Percentiles rank a stretch among this genome's conserved stretches.
These are phyloP conservation scores for Cinnamomum micranthum DNA, from an alignment of 164 flowering plant genomes.

Conservation along the genomic window DNA sequence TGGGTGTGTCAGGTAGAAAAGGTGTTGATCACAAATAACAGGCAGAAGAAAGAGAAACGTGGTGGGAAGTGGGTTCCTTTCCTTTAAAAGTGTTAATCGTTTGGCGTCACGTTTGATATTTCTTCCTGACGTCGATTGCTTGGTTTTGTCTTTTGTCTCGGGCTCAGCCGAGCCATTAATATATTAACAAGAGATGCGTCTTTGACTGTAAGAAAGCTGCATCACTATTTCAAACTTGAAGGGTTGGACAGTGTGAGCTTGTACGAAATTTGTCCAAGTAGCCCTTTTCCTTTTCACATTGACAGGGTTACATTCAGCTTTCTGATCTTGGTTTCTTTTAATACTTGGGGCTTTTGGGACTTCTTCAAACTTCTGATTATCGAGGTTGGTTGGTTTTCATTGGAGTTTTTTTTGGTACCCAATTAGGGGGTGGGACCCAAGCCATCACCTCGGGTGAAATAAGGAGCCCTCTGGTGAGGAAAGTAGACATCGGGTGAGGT, in stretches of 20 bases:
- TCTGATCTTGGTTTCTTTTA: too few relatives aligned
- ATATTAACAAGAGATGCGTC: background rate
- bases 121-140: background rate
- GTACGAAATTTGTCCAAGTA: background rate
- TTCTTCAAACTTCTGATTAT: too few relatives aligned
- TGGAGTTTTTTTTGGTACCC: too few relatives aligned
- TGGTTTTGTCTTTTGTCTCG: background rate
- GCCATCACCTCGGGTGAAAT: too few relatives aligned
- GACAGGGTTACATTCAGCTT: too few relatives aligned
- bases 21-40: background rate
- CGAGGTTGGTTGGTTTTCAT: too few relatives aligned
- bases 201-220: background rate
- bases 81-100: background rate
- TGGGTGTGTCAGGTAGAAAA: background rate
- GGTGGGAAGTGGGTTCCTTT: conserved; percentile 1
- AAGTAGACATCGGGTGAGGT: too few relatives aligned
- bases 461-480: too few relatives aligned
- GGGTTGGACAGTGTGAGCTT: background rate
- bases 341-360: too few relatives aligned
- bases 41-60: background rate
- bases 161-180: background rate
- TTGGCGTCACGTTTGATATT: background rate
- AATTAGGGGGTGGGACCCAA: too few relatives aligned
- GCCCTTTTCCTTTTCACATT: too few relatives aligned
- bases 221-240: background rate